Percentiles rank a stretch among this genome's conserved stretches.
Conservation (phyloP, 2,329 filamentous ascomycete genomes). For the Cercospora sp. region DNA sequence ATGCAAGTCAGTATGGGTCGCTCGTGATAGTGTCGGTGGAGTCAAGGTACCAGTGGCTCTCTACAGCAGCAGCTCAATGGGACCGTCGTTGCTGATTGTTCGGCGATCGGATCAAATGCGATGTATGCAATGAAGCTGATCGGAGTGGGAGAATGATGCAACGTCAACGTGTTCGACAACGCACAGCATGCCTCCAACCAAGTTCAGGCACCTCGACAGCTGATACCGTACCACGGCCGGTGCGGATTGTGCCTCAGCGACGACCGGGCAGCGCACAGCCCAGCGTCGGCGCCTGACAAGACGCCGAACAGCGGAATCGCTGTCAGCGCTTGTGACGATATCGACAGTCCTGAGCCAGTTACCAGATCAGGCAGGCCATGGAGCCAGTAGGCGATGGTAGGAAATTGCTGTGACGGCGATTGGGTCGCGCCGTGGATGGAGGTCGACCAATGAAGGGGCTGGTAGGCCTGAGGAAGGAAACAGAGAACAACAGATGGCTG, state of each 20-base stretch:
- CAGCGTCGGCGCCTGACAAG: background rate
- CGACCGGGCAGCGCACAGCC: background rate
- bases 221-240: conserved; percentile 10
- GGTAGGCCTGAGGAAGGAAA: conserved; percentile 10
- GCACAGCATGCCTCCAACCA: conserved; percentile 23
- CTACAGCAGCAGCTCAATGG: background rate
- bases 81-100: background rate
- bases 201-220: conserved; percentile 15
- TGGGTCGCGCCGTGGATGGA: conserved; percentile 22
- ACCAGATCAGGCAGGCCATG: conserved; percentile 15
- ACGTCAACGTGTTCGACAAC: conserved; percentile 8
- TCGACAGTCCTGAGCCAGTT: conserved; percentile 10
- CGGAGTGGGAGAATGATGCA: background rate
- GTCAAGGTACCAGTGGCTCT: background rate
- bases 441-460: conserved; percentile 27
- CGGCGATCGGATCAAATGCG: background rate
- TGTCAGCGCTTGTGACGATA: conserved; percentile 13
- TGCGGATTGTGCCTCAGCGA: background rate
- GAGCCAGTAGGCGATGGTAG: conserved; percentile 17
- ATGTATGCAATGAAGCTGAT: background rate
- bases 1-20: background rate
- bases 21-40: background rate
- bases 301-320: background rate
- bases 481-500: conserved; percentile 19
- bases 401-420: conserved; percentile 22